Conservation (phyloP, 192 early-diverging fungal species). For the Umbelopsis sp. region DNA sequence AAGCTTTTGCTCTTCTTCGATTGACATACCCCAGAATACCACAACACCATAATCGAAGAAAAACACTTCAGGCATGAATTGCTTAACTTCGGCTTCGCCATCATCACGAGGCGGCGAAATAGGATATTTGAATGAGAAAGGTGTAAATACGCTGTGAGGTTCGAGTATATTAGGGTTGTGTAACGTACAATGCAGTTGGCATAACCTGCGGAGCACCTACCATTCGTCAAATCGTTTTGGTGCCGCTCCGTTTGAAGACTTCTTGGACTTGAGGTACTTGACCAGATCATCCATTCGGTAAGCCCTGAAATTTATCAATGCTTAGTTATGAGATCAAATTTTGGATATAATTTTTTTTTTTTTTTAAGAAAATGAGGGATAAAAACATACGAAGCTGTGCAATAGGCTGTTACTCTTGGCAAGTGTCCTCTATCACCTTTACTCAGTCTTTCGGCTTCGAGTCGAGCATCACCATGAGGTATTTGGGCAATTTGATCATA, state of each 20-base stretch:
- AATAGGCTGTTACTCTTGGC: constrained; percentile 84
- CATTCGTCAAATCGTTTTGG: constrained; percentile 86
- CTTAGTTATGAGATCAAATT: background rate
- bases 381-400: constrained; percentile 69
- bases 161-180: background rate
- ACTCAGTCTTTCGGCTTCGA: constrained; percentile 76
- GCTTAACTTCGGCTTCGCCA: background rate
- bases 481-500: constrained; percentile 78
- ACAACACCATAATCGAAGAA: constrained; percentile 94
- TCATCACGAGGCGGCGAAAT: constrained; percentile 44
- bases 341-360: background rate
- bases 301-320: constrained; percentile 36
- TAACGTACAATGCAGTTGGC: background rate
- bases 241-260: constrained; percentile 61
- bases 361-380: too few relatives aligned
- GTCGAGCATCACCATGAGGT: constrained; percentile 52
- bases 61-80: constrained; percentile 68
- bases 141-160: constrained; percentile 51
- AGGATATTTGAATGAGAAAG: constrained; percentile 48
- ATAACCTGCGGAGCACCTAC: constrained; percentile 31
- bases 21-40: constrained; percentile 95
- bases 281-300: constrained; percentile 79
- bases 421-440: constrained; percentile 72
- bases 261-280: constrained; percentile 73
- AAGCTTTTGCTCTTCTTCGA: constrained; percentile 77